Evolutionary conservation across 345 rosid genomes (phyloP), one percentile per base, ranked within the genome.

Genomic region (Melaleuca alternifolia): DNA sequence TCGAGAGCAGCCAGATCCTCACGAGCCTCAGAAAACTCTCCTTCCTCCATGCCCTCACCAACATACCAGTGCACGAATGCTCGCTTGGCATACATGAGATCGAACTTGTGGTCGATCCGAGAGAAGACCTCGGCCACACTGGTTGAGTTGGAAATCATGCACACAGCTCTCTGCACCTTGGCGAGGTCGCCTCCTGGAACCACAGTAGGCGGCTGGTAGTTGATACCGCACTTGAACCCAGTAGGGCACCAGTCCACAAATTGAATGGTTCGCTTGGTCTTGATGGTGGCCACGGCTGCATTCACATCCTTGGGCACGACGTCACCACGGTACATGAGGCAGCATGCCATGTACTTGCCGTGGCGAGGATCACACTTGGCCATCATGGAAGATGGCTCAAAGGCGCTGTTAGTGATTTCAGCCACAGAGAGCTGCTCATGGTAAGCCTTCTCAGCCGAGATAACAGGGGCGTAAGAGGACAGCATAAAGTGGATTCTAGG

Each of bases 31-130:
- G 94, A 93, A 88, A 93, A 93, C 90, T 93, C 94, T 57, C 94
- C 94, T 91, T 93, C 94, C 91, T 93, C 95, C 95, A 93, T 93
- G 13, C 95, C 95, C 92, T 93, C 95, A 85, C 94, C 95, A 18
- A 93, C 94, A 61, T 93, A 93, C 94, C 95, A 93, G 88, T 93
- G 95, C 65, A 93, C 92, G 48, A 93, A 93, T 30, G 94, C 95
- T 33, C 93, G 91, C 92, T 93, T 93, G 9, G 93, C 91, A 85
- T 91, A 91, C 95, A 93, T 93, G 62, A 93, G 93, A 83, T 93
- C 95, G 33, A 93, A 93, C 88, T 93, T 93, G 85, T 91, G 92
- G 86, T 93, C 94, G 26, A 93, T 92, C 82, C 95, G 89, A n/a
- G 91, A 84, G 87, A 93, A 93, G 84, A 92, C 95, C 87, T 93